These are phyloP conservation scores for Lachnellula cervina DNA, from an alignment of 2,329 filamentous ascomycete species.

Conservation along the genomic window DNA sequence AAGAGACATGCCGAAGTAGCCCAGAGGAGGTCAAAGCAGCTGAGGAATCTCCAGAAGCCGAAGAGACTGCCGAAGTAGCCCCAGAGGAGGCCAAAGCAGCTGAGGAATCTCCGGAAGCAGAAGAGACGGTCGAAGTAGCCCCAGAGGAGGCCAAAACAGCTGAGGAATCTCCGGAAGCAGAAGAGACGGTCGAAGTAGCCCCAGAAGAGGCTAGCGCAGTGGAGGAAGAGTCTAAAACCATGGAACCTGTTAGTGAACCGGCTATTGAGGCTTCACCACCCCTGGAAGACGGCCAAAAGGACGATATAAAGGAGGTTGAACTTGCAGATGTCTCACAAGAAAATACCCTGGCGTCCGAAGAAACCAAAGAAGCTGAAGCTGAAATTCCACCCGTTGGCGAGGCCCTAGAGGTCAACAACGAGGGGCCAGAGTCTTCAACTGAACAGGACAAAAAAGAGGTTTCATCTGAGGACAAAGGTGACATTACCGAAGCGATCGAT, in stretches of 20 bases:
- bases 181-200: conserved; percentile 7
- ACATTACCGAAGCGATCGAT: conserved; percentile 2
- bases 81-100: conserved; percentile 7
- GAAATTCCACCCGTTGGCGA: neutral
- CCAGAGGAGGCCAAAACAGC: conserved; percentile 4
- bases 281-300: neutral
- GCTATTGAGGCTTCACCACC: neutral
- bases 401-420: neutral
- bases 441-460: neutral
- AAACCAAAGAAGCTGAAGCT: neutral
- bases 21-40: too few relatives aligned
- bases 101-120: neutral
- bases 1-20: too few relatives aligned
- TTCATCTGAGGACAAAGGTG: conserved; percentile 3
- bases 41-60: neutral
- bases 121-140: conserved; percentile 6
- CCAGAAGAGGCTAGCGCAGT: conserved; percentile 4
- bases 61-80: conserved; percentile 5
- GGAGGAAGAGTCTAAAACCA: conserved; percentile 2
- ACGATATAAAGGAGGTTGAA: neutral
- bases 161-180: neutral
- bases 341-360: neutral
- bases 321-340: neutral
- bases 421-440: neutral
- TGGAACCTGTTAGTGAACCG: neutral